Percentiles rank a stretch among this genome's conserved stretches.
phyloP scores from a whole-genome alignment of 73 alveolate genomes.

The Paramecium pentaurelia region DNA sequence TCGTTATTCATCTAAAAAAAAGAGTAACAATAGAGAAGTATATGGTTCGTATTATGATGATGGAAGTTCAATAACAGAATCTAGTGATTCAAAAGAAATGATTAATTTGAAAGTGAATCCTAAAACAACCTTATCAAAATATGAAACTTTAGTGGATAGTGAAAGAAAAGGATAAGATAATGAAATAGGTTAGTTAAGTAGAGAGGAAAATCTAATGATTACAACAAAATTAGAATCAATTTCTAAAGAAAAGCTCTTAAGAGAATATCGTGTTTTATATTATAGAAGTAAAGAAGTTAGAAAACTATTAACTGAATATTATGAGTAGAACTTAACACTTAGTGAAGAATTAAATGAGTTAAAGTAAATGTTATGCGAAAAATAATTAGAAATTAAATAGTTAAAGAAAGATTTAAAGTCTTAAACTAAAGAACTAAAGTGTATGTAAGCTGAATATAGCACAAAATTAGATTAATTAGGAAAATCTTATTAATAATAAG shows the following conservation, averaged over 20 bases:
- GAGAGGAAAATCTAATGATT: constrained; percentile 5
- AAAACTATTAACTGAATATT: constrained; percentile 15
- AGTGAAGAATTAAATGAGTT: not conserved
- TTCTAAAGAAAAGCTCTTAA: not conserved
- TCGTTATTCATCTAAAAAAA: not conserved
- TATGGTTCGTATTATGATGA: not conserved
- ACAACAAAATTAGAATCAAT: constrained; percentile 26
- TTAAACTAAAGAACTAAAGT: not conserved
- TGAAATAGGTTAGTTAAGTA: not conserved
- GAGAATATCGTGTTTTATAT: constrained; percentile 34
- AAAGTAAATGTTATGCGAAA: not conserved
- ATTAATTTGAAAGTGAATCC: not conserved
- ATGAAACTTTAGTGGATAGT: not conserved
- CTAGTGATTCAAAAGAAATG: not conserved
- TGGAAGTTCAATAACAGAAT: not conserved
- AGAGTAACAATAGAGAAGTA: not conserved
- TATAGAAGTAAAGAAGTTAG: constrained; percentile 20
- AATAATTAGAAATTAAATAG: not conserved
- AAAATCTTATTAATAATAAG: not conserved
- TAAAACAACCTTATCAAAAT: not conserved
- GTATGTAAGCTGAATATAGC: not conserved
- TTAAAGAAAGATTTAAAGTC: not conserved
- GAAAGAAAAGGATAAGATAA: not conserved
- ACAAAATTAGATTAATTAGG: not conserved
- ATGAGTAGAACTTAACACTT: not conserved